phyloP scores from a whole-genome alignment of 2,329 filamentous ascomycete species.

The Hymenoscyphus scutula region DNA sequence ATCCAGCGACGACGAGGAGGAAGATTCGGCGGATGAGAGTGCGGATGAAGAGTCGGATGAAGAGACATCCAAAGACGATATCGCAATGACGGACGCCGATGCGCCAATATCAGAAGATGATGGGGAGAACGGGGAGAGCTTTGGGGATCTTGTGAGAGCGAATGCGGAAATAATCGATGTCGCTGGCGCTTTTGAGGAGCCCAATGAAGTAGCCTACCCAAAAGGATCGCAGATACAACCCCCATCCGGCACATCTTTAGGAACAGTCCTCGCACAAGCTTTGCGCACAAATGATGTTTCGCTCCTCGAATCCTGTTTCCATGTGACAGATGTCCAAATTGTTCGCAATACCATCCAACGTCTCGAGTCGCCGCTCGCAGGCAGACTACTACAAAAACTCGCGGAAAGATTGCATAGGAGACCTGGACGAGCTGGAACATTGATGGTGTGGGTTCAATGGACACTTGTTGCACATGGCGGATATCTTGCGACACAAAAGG shows the following conservation, averaged over 20 bases:
- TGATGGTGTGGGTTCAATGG: conserved; percentile 97
- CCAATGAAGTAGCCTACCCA: conserved; percentile 27
- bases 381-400: conserved; percentile 74
- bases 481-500: conserved; percentile 81
- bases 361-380: conserved; percentile 80
- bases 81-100: conserved; percentile 42
- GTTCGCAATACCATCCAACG: conserved; percentile 88
- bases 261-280: conserved; percentile 89
- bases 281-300: conserved; percentile 87
- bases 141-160: conserved; percentile 79
- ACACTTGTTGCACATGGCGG: conserved; percentile 89
- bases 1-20: conserved; percentile 52
- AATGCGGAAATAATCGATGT: conserved; percentile 76
- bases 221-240: conserved; percentile 28
- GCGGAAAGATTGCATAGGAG: conserved; percentile 83
- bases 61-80: conserved; percentile 26
- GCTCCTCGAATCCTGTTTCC: conserved; percentile 89
- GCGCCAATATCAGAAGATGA: conserved; percentile 34
- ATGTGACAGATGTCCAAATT: conserved; percentile 70
- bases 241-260: conserved; percentile 75
- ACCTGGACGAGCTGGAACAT: conserved; percentile 82
- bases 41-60: conserved; percentile 45
- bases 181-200: conserved; percentile 52
- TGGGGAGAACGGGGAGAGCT: conserved; percentile 50
- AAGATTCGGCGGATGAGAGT: conserved; percentile 44